A percentile compares a stretch with the other conserved stretches of the same genome.
These are phyloP conservation scores for Boletus reticuloceps DNA, from an alignment of 768 basidiomycete species.

Conservation along the genomic window DNA sequence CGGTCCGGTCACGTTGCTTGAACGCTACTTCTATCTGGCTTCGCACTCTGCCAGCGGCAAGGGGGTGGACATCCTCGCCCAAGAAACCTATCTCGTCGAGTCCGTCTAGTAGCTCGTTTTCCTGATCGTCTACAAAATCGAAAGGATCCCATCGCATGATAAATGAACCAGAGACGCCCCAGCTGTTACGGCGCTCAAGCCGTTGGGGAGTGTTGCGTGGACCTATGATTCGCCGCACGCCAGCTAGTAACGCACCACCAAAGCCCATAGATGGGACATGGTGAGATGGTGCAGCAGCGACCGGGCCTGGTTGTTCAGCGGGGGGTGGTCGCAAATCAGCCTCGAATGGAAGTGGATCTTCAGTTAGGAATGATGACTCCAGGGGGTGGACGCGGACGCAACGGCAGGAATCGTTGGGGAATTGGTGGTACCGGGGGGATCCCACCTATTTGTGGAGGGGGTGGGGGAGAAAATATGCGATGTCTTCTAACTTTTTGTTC, in stretches of 20 bases:
- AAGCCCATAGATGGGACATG: conserved; percentile 59
- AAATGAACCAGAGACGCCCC: conserved; percentile 27
- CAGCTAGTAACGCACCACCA: conserved; percentile 60
- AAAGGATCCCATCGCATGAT: conserved; percentile 31
- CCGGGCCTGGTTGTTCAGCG: conserved; percentile 25
- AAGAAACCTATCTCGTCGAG: conserved; percentile 17
- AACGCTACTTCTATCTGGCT: conserved; percentile 23
- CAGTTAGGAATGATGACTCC: conserved; percentile 51
- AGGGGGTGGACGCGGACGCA: conserved; percentile 34
- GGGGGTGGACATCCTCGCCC: conserved; percentile 12
- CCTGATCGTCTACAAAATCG: conserved; percentile 16
- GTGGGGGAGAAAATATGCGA: conserved; percentile 47
- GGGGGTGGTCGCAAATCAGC: conserved; percentile 24
- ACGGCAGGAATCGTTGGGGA: conserved; percentile 39
- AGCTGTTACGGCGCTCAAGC: conserved; percentile 15
- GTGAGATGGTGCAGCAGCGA: conserved; percentile 50
- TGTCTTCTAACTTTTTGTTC: conserved; percentile 15
- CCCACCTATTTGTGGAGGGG: conserved; percentile 36
- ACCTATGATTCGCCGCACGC: conserved; percentile 30
- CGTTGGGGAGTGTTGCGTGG: conserved; percentile 11
- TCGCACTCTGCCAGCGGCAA: conserved; percentile 15
- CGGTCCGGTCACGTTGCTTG: conserved; percentile 18
- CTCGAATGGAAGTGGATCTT: conserved; percentile 54
- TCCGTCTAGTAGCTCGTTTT: conserved; percentile 13
- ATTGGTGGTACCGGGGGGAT: conserved; percentile 59